Base-by-base conservation (phyloP, 2,329 filamentous ascomycete species). In the Shiraia bambusicola region DNA sequence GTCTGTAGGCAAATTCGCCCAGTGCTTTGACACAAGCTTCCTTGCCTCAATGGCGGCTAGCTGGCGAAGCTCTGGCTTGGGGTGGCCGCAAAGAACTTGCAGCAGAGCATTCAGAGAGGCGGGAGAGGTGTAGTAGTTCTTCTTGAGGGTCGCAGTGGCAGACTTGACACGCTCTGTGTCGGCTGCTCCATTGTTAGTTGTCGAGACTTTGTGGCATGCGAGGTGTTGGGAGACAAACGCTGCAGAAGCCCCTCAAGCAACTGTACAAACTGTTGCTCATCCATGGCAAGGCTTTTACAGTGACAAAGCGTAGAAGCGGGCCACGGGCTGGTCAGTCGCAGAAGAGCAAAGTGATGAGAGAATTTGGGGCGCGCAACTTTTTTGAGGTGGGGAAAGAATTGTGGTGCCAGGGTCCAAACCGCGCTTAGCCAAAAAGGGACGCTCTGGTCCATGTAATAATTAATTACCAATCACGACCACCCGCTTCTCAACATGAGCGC, bases 31-130 rank as follows among this genome's bases (percentile, higher is more conserved):
- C 28, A 93, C 86, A 32, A 95, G 79, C 61, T 89, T 86, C 47
- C 89, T 79, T 22, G 87, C 87, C 78, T 97, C 91, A 52, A 97
- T 89, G 38, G 91, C 88, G 38, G 93, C 90, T 54, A 95, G 80
- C 77, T 97, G 93, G 63, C 90, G 86, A 41, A 96, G 78, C 55
- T 84, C 81, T 33, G 79, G 69, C 63, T 78, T 75, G 47, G 83
- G 76, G 70, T 95, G 86, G 44, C 86, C 88, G 59, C 89, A 86
- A 57, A 94, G 80, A 62, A 96, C 84, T 72, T 96, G 89, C 56
- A 97, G 81, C 50, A 97, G 85, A 60, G 88, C 83, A 41, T 92
- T 79, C 43, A 97, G 82, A 12, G 89, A 88, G 61, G 90, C 82
- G 28, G 92, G 86, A 57, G 89, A 82, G 61, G 83, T 84, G 76